Evolutionary conservation across 805 yeast genomes (phyloP), one percentile per base, ranked within the genome.

Genomic region (Cyberlindnera lachancei): DNA sequence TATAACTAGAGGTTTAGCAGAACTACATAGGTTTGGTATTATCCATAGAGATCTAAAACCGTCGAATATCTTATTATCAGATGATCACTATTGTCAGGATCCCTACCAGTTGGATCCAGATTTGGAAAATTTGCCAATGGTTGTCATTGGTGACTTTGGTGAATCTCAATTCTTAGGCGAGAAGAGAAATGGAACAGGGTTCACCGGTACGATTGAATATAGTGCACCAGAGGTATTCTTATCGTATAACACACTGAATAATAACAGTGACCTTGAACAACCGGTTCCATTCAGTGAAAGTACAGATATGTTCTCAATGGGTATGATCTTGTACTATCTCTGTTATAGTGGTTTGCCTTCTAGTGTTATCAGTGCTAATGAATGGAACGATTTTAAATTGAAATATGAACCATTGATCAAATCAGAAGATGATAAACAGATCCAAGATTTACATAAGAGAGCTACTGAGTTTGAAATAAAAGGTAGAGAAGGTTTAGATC

Each of bases 11-110:
- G 96, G 95, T 0, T 76, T 87, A 10, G 57, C 66, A 25, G 81
- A 81, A 50, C 60, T 87, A 34, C 96, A 87, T 51, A 59, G 63
- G 7, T 70, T 75, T 36, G 85, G 86, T 18, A 75, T 86, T 19
- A 70, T 87, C n/a, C 96, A 87, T 50, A 65, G 96, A 19, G 96
- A 87, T 53, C 62, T 87, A 40, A 87, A 87, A 46, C 96, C 96
- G 0, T 82, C 94, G 1, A 87, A 87, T 47, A 85, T 95, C 57
- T 61, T 87, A 18, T 57, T 87, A 30, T 35, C 62, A 2, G 42
- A 46, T 4, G 39, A 44, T 17, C n/a, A n/a, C n/a, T 58, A 51
- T 16, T 29, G 22, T 18, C 25, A 17, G 9, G 33, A 40, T 9
- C 38, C 37, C 17, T 42, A 44, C 8, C 28, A 35, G 20, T 25